Evolutionary conservation across 345 rosid species (phyloP).

Genomic region (Eucalyptus curtisii): DNA sequence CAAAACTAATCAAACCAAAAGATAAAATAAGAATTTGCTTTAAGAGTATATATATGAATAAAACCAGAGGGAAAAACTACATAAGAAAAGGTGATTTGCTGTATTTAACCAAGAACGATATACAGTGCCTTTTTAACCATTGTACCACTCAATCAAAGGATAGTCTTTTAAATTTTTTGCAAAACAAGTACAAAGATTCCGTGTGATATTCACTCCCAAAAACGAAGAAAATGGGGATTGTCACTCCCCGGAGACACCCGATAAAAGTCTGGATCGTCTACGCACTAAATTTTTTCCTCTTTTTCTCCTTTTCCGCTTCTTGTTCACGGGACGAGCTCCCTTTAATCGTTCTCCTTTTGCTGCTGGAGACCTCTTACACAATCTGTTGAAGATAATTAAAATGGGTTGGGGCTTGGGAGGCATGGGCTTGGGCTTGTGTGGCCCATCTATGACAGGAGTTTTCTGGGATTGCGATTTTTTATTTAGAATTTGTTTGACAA

Average conservation of each 20-base stretch:
- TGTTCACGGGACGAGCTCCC: no score
- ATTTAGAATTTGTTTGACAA: no score
- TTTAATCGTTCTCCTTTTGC: background rate
- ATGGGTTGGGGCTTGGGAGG: background rate
- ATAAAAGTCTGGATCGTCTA: no score
- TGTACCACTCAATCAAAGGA: no score
- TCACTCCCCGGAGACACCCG: no score
- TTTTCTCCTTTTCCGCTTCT: background rate
- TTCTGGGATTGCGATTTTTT: no score
- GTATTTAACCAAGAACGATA: accelerated
- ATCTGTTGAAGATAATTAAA: background rate
- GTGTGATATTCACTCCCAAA: no score
- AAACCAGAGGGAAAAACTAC: accelerated
- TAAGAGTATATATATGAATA: no score
- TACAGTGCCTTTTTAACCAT: accelerated
- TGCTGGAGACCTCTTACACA: background rate
- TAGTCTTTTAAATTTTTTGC: no score
- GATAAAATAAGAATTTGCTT: accelerated
- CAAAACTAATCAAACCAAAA: accelerated
- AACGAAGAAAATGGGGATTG: accelerated
- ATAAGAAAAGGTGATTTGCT: accelerated
- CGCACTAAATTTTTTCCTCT: accelerated
- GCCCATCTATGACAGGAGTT: background rate
- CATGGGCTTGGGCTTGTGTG: background rate
- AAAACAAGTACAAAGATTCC: accelerated